Evolutionary conservation across 2,329 filamentous ascomycete genomes (phyloP).

Genomic region (Cladorrhinum sp.): DNA sequence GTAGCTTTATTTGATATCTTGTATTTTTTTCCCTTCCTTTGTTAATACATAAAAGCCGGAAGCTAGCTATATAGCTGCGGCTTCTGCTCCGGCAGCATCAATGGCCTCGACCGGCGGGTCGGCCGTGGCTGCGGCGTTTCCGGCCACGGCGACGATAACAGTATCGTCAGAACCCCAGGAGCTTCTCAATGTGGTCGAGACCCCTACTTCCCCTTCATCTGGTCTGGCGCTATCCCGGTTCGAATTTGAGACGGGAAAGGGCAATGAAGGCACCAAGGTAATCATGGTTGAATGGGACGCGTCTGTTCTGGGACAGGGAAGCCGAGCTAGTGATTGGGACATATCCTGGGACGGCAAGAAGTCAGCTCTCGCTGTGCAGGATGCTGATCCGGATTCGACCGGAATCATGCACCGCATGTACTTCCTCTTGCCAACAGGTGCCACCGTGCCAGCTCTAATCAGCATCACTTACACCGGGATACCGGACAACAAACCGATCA

Average conservation of each 20-base stretch:
- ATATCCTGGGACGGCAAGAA: conserved; percentile 82
- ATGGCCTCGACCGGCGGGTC: conserved; percentile 19
- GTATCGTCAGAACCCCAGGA: conserved; percentile 12
- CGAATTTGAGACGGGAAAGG: conserved; percentile 75
- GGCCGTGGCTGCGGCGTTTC: neutral
- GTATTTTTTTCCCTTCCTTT: neutral
- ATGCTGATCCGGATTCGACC: conserved; percentile 44
- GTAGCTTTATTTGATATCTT: neutral
- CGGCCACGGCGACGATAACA: neutral
- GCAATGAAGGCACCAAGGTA: conserved; percentile 83
- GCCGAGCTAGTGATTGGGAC: conserved; percentile 53
- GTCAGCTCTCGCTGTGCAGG: conserved; percentile 64
- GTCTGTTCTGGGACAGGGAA: conserved; percentile 16
- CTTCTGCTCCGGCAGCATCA: conserved; percentile 9
- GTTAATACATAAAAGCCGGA: neutral
- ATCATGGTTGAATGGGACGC: conserved; percentile 88
- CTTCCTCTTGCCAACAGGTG: conserved; percentile 73
- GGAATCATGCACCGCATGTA: conserved; percentile 56
- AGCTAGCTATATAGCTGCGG: neutral
- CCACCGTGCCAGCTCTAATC: conserved; percentile 68
- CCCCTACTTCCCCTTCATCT: conserved; percentile 45
- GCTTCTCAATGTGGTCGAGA: conserved; percentile 34
- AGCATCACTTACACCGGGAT: conserved; percentile 51
- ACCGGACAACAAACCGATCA: conserved; percentile 17
- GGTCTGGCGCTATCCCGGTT: conserved; percentile 69